Evolutionary conservation across 2,329 filamentous ascomycete genomes (phyloP).

Genomic region (Clonostachys sp.): DNA sequence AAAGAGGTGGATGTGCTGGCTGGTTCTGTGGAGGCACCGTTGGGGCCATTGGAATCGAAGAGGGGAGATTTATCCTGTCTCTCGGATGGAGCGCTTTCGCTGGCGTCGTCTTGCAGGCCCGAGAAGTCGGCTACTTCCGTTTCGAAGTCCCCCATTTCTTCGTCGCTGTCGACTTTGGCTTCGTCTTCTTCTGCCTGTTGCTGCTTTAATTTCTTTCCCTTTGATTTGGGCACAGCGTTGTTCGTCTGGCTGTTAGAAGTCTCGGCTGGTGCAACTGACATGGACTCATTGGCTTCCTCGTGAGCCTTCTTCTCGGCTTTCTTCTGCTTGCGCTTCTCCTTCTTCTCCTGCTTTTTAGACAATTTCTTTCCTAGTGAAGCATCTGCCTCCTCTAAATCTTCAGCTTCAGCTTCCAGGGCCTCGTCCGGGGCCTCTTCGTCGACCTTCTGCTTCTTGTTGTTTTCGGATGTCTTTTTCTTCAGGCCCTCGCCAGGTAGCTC

Average conservation of each 20-base stretch:
- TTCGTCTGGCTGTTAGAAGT: constrained; percentile 5
- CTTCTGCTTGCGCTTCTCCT: constrained; percentile 35
- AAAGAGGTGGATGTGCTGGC: constrained; percentile 62
- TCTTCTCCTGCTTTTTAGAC: constrained; percentile 32
- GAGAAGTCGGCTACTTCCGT: constrained; percentile 14
- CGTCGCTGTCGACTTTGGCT: neutral
- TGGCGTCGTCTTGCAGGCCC: constrained; percentile 32
- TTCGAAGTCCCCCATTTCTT: neutral
- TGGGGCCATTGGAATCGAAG: constrained; percentile 49
- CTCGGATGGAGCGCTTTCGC: constrained; percentile 39
- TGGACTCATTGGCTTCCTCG: constrained; percentile 9
- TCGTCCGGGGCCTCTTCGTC: constrained; percentile 16
- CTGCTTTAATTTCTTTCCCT: too few species aligned
- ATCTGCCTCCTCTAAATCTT: neutral
- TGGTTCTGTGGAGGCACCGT: constrained; percentile 35
- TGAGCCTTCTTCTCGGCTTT: constrained; percentile 24
- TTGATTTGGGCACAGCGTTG: neutral
- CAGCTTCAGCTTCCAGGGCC: neutral
- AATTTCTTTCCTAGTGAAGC: neutral
- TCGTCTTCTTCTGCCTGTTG: neutral
- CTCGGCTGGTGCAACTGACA: constrained; percentile 1
- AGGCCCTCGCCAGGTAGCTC: constrained; percentile 63
- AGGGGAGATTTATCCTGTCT: constrained; percentile 46
- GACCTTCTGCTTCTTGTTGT: constrained; percentile 52
- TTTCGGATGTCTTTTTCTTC: constrained; percentile 39